Base-by-base conservation (phyloP, 164 flowering plant genomes). In the Macadamia tetraphylla region DNA sequence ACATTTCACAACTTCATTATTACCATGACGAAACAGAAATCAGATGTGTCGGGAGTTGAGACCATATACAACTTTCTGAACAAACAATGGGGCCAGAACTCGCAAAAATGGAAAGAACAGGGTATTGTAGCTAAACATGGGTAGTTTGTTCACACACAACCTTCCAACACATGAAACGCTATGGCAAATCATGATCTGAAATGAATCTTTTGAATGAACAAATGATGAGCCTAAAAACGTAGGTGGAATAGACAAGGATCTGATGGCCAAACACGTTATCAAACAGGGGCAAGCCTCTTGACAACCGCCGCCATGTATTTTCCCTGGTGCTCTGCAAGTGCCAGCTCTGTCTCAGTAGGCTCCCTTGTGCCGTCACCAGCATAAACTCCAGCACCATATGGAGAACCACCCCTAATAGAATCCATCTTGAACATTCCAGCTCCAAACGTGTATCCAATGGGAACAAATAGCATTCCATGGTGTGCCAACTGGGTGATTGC, bases 401-500 rank as follows among this genome's bases (percentile, higher is more conserved):
- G 94, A 63, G 89, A 80, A 18, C 94, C 94, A 2, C 94, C 94
- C 76, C 87, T 74, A 18, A 85, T 71, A 51, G 82, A 64, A 56
- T 87, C 89, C 86, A 85, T 79, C 61, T 74, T 75, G 75, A 84
- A 86, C 94, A 88, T 88, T 53, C 83, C 87, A 30, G 91, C 84
- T 29, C 94, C 94, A 67, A 87, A 88, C 40, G 94, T 84, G 81
- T 88, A 87, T 3, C 94, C 94, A 59, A 88, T 84, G 32, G 94
- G 94, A 74, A 88, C 91, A 74, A 75, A 88, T 9, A 88, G 66
- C 94, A 88, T 88, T 8, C 92, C 92, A 67, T 87, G 92, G 75
- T 87, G 89, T 1, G 70, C 85, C 66, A 87, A 74, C 71, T 86
- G 89, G 30, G 88, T 87, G 69, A 87, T 80, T 17, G 92, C 92